Percentiles rank a stretch among this genome's conserved stretches.
Evolutionary conservation across 1,139 yeast species (phyloP).

Genomic region (Lodderomyces orthopsilosis): DNA sequence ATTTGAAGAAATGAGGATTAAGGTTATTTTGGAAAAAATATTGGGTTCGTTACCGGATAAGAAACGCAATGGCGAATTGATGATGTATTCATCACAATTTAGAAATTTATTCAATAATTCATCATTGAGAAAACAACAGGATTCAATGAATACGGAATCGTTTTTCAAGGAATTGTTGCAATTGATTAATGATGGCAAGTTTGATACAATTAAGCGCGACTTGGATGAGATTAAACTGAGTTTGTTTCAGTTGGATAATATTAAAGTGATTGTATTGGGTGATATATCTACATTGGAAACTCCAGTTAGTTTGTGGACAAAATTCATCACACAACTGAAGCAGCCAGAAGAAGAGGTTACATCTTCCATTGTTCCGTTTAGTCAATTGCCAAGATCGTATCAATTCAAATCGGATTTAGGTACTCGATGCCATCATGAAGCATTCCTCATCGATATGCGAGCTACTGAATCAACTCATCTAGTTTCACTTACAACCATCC

Average conservation of each 20-base stretch:
- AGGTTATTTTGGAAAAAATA: conserved; percentile 68
- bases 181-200: conserved; percentile 53
- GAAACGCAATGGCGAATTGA: conserved; percentile 74
- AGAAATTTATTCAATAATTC: conserved; percentile 53
- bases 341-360: background rate
- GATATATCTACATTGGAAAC: conserved; percentile 47
- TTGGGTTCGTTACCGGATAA: conserved; percentile 73
- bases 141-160: conserved; percentile 60
- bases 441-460: conserved; percentile 70
- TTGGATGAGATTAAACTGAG: conserved; percentile 56
- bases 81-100: conserved; percentile 63
- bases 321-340: conserved; percentile 22
- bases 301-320: conserved; percentile 66
- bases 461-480: conserved; percentile 87
- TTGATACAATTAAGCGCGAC: conserved; percentile 44
- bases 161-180: conserved; percentile 50
- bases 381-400: conserved; percentile 50
- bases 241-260: conserved; percentile 57
- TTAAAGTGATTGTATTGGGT: conserved; percentile 71
- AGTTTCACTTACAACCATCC: conserved; percentile 58
- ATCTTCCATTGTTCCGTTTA: conserved; percentile 18
- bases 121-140: conserved; percentile 67
- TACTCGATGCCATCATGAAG: conserved; percentile 47
- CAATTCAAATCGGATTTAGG: conserved; percentile 61
- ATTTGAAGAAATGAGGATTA: conserved; percentile 72